Evolutionary conservation across 2,329 filamentous ascomycete species (phyloP).

Genomic region (Metarhizium humberi): DNA sequence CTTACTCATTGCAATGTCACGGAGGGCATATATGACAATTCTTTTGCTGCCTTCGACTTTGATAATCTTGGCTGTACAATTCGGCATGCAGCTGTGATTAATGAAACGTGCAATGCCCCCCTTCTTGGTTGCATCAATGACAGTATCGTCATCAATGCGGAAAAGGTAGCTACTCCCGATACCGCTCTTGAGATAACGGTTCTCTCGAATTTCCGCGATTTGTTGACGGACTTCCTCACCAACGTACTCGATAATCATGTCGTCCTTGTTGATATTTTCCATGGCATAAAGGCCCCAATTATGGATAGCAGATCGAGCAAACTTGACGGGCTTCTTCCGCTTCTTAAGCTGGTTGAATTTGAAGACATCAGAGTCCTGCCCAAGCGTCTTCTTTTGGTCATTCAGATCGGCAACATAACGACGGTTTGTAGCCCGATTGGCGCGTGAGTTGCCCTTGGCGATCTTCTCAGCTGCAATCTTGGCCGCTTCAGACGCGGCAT

Average conservation of each 20-base stretch:
- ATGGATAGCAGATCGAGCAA: conserved; percentile 94
- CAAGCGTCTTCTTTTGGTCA: conserved; percentile 80
- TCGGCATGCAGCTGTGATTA: conserved; percentile 96
- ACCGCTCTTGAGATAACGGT: conserved; percentile 86
- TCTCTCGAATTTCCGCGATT: conserved; percentile 92
- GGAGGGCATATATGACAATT: conserved; percentile 96
- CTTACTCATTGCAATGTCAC: conserved; percentile 92
- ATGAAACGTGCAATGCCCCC: conserved; percentile 97
- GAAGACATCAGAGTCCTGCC: conserved; percentile 79
- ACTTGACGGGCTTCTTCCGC: conserved; percentile 97
- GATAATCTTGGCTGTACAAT: conserved; percentile 99
- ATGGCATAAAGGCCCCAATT: conserved; percentile 98
- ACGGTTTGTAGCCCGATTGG: conserved; percentile 91
- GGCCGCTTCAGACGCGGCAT: conserved; percentile 59
- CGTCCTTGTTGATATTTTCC: conserved; percentile 92
- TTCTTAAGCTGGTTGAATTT: conserved; percentile 99
- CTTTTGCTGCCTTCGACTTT: conserved; percentile 96
- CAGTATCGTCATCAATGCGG: conserved; percentile 94
- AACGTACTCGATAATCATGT: conserved; percentile 99
- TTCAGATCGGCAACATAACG: conserved; percentile 91
- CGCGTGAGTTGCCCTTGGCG: conserved; percentile 82
- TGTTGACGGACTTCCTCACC: conserved; percentile 95
- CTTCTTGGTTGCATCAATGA: conserved; percentile 97
- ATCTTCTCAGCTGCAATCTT: conserved; percentile 72
- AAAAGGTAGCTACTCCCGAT: conserved; percentile 97